Evolutionary conservation across 495 filamentous ascomycete genomes (phyloP).

Genomic region (Podospora bellae-mahoneyi): DNA sequence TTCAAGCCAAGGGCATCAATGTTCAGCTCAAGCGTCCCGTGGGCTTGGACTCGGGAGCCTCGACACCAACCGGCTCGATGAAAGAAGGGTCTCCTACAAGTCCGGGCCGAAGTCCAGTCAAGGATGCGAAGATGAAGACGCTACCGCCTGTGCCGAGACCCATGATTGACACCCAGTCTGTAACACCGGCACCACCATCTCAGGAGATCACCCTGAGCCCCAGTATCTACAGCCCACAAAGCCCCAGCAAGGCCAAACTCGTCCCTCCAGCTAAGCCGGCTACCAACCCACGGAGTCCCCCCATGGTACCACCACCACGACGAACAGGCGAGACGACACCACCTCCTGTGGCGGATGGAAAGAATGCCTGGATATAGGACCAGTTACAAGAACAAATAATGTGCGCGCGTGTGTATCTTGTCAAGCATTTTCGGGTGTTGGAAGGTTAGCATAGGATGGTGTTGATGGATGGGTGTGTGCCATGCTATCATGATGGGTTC

Average conservation of each 20-base stretch:
- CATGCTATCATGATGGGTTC: not conserved
- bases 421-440: conserved; percentile 32
- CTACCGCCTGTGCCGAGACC: conserved; percentile 33
- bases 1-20: conserved; percentile 12
- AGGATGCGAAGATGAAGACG: conserved; percentile 37
- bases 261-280: conserved; percentile 16
- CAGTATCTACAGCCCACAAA: conserved; percentile 40
- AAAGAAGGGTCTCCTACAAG: conserved; percentile 10
- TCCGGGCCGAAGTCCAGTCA: conserved; percentile 26
- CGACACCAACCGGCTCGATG: conserved; percentile 12
- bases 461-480: not conserved
- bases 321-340: conserved; percentile 15
- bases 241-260: conserved; percentile 41
- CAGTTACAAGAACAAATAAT: conserved; percentile 4
- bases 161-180: conserved; percentile 9
- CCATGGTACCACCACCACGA: conserved; percentile 18
- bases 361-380: conserved; percentile 30
- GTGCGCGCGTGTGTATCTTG: conserved; percentile 4
- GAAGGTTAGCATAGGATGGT: conserved; percentile 4
- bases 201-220: conserved; percentile 37
- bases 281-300: conserved; percentile 18
- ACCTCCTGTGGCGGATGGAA: conserved; percentile 10
- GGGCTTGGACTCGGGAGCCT: conserved; percentile 22
- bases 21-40: conserved; percentile 27
- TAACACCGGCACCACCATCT: conserved; percentile 12